Evolutionary conservation across 805 yeast species (phyloP), one percentile per base, ranked within the genome.

Genomic region (Yarrowia porcina): DNA sequence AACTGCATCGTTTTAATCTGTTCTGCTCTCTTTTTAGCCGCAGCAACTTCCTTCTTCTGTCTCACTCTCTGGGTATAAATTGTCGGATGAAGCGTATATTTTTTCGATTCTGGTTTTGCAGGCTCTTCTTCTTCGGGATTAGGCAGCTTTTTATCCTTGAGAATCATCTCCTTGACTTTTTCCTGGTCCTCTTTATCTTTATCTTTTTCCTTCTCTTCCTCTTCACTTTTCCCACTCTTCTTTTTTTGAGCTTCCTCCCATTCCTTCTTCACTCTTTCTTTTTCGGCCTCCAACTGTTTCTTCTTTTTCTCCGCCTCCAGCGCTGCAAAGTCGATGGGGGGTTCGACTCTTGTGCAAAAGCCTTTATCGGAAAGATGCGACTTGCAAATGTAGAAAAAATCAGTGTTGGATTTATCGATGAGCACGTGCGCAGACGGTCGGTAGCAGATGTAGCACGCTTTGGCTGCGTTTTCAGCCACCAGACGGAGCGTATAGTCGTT

Each of bases 341-440:
- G 79, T 5, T 73, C 73, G 10, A 75, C 66, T 0, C 81, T 75
- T 2, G 69, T 68, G 15, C 84, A 84, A 69, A 83, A 84, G 15
- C 76, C 74, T 5, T 70, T 69, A 68, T 84, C 88, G 10, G 69
- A 65, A 59, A 83, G 71, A 70, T 84, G 88, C 15, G 74, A 63
- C 27, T 76, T 75, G 69, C 88, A 84, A 1, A 77, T 73, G 68
- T 82, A 84, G 69, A 84, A 82, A 69, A 77, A 81, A 68, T 84
- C 88, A 20, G 49, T 28, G 47, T 39, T 56, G 3, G 73, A 67
- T 18, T 69, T 73, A 11, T 81, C 73, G 11, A 83, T 75, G 59
- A 84, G 71, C 23, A 84, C 88, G 0, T 76, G 73, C 3, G 73
- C 57, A 1, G 85, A 74, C 0, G 87, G 85, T 64, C 80, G 80